These are phyloP conservation scores for Colletotrichum sp. DNA, from an alignment of 2,329 filamentous ascomycete species.

Conservation along the genomic window DNA sequence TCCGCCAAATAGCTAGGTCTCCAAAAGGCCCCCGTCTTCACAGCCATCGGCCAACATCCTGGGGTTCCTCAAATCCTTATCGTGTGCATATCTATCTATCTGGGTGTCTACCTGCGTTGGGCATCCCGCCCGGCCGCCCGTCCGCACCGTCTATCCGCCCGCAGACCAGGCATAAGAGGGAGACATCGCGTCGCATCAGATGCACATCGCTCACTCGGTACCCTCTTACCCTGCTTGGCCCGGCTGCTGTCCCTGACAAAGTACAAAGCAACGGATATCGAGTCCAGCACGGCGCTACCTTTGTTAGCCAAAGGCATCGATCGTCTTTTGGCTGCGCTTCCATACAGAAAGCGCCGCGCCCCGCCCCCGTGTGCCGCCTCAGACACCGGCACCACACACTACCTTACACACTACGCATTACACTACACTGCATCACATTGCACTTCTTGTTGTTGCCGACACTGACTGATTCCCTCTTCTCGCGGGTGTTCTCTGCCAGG, in stretches of 20 bases:
- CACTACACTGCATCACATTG: background rate
- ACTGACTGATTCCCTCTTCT: background rate
- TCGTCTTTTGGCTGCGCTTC: background rate
- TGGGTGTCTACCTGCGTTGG: background rate
- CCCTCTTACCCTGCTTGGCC: background rate
- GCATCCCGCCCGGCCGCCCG: background rate
- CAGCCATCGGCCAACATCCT: background rate
- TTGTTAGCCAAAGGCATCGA: background rate
- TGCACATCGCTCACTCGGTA: background rate
- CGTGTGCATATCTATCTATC: background rate
- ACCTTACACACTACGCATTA: background rate
- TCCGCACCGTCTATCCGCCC: background rate
- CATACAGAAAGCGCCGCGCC: background rate
- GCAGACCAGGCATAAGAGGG: background rate
- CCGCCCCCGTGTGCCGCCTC: background rate
- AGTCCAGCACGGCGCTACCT: constrained; percentile 5
- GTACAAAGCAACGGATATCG: background rate
- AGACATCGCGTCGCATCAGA: background rate
- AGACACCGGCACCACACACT: background rate
- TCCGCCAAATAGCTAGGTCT: background rate
- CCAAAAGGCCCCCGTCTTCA: background rate
- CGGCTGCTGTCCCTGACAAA: background rate
- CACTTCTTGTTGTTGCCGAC: background rate
- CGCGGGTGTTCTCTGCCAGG: background rate
- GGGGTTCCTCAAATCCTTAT: background rate